Conservation (phyloP, 78 protist species). For the Mantamonas sphyraenae region DNA sequence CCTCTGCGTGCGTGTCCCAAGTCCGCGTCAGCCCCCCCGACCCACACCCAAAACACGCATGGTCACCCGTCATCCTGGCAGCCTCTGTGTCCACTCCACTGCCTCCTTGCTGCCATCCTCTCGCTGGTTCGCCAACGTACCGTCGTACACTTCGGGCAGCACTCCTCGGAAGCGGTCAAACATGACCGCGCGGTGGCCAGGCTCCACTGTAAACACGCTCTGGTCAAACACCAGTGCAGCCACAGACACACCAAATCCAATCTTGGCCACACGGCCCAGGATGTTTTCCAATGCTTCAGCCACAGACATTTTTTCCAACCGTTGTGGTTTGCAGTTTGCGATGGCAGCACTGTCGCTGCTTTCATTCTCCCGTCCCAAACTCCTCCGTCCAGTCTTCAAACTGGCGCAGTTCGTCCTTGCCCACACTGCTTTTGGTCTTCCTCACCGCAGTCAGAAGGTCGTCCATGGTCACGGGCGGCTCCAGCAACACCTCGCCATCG, state of each 20-base stretch:
- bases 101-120: slow-evolving; percentile 37
- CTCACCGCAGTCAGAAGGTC: slow-evolving; percentile 18
- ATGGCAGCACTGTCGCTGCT: no score
- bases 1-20: no score
- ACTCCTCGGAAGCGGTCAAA: slow-evolving; percentile 52
- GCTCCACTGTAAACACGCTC: slow-evolving; percentile 50
- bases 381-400: slow-evolving; percentile 30
- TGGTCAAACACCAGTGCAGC: no score
- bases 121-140: no score
- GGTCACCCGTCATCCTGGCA: background rate
- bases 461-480: slow-evolving; percentile 24
- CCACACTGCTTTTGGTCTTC: slow-evolving; percentile 18
- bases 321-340: no score
- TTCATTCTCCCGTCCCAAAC: slow-evolving; percentile 36
- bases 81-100: background rate
- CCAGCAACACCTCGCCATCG: background rate
- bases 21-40: background rate
- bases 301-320: no score
- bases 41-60: background rate
- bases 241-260: no score
- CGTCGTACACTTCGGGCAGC: background rate
- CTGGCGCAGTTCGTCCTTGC: slow-evolving; percentile 15
- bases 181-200: slow-evolving; percentile 60
- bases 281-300: no score
- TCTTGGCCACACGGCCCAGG: no score